These are phyloP conservation scores for Jimgerdemannia flammicorona DNA, from an alignment of 192 early-diverging fungal genomes.

Conservation along the genomic window DNA sequence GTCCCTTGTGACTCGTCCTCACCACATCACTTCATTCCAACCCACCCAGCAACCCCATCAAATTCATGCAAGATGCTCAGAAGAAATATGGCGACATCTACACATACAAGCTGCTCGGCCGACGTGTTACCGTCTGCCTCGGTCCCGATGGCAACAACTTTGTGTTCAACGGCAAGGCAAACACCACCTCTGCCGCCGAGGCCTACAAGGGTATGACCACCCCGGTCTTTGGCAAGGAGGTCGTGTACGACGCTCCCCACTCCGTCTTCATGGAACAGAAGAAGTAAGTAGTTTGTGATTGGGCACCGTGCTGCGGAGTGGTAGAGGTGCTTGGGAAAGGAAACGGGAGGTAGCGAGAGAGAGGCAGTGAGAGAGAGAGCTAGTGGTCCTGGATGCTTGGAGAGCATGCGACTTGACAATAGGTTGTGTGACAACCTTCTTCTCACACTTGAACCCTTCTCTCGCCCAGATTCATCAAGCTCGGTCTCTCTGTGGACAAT, in stretches of 20 bases:
- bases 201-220: constrained; percentile 92
- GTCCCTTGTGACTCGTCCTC: neutral
- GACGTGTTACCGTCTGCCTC: constrained; percentile 83
- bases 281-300: constrained; percentile 47
- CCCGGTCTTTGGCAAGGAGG: constrained; percentile 91
- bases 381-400: neutral
- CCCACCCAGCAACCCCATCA: constrained; percentile 64
- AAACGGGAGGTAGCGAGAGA: neutral
- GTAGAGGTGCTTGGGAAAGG: neutral
- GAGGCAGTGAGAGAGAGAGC: neutral
- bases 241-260: constrained; percentile 96
- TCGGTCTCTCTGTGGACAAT: constrained; percentile 80
- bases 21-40: neutral
- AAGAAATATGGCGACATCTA: constrained; percentile 86
- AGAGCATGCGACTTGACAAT: neutral
- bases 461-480: constrained; percentile 84
- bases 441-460: neutral
- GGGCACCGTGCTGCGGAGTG: neutral
- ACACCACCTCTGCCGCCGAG: constrained; percentile 84
- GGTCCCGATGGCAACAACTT: constrained; percentile 95
- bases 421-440: neutral
- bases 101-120: constrained; percentile 91
- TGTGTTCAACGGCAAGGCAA: constrained; percentile 89
- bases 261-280: constrained; percentile 97
- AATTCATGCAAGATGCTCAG: constrained; percentile 81